These are phyloP conservation scores for Xenosphaeropsis pyriputrescens DNA, from an alignment of 2,329 filamentous ascomycete species.

Conservation along the genomic window DNA sequence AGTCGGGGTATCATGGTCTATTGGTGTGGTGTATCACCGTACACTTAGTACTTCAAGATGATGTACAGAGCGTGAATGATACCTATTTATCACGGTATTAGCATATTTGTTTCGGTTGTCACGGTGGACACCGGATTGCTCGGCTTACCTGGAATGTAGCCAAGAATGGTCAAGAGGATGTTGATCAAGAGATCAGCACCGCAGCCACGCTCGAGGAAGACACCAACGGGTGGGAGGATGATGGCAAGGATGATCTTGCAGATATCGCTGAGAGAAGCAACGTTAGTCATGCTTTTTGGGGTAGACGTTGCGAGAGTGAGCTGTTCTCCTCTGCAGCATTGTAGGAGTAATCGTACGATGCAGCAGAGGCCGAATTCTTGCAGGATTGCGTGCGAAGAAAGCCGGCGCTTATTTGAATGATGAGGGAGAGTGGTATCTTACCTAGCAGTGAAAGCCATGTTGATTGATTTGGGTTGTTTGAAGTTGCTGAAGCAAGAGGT, in stretches of 20 bases:
- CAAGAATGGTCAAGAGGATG: slow-evolving; percentile 71
- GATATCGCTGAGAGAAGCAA: slow-evolving; percentile 39
- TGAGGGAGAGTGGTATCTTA: background rate
- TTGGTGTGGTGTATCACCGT: slow-evolving; percentile 1
- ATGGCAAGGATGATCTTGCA: slow-evolving; percentile 80
- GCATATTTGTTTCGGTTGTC: background rate
- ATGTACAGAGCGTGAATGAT: slow-evolving; percentile 93
- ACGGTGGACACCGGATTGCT: slow-evolving; percentile 9
- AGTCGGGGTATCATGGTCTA: background rate
- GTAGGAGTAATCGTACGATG: no score
- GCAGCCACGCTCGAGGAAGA: slow-evolving; percentile 89
- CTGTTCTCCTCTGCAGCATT: no score
- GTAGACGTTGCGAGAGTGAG: no score
- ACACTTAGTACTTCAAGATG: slow-evolving; percentile 68
- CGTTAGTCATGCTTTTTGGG: slow-evolving; percentile 1
- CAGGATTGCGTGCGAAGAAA: no score
- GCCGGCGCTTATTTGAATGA: background rate
- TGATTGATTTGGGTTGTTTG: background rate
- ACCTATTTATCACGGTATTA: slow-evolving; percentile 33
- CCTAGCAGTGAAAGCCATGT: background rate
- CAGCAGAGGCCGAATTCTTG: no score
- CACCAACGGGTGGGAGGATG: slow-evolving; percentile 78
- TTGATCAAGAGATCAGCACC: slow-evolving; percentile 82
- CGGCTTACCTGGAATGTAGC: slow-evolving; percentile 55
- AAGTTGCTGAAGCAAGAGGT: background rate